phyloP scores from a whole-genome alignment of 78 protist genomes.

The Cavenderia fasciculata region DNA sequence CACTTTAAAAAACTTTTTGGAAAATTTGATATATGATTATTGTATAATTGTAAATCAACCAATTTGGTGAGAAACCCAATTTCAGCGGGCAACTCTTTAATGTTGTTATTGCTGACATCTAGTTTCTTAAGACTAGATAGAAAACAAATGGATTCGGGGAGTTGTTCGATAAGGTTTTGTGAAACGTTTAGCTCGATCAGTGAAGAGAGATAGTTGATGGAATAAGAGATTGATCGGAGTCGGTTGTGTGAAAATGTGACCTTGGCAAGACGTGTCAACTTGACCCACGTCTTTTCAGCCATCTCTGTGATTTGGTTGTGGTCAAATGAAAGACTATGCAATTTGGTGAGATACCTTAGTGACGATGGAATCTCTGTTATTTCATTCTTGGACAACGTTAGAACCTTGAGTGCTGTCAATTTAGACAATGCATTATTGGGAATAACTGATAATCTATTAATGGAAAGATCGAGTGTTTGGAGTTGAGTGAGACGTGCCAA shows the following conservation, averaged over 20 bases:
- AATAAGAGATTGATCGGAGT: constrained; percentile 2
- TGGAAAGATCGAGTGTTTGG: constrained; percentile 60
- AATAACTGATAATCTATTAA: background rate
- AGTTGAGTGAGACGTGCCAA: constrained; percentile 37
- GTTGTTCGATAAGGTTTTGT: constrained; percentile 10
- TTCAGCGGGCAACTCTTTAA: constrained; percentile 22
- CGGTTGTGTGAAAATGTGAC: constrained; percentile 46
- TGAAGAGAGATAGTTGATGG: constrained; percentile 11
- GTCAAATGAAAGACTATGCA: constrained; percentile 55
- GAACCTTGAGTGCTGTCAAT: constrained; percentile 29
- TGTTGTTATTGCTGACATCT: constrained; percentile 43
- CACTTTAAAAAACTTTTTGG: constrained; percentile 63
- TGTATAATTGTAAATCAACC: constrained; percentile 44
- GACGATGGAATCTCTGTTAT: background rate
- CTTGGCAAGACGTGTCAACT: constrained; percentile 42
- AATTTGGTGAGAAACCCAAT: constrained; percentile 44
- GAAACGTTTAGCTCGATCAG: constrained; percentile 59
- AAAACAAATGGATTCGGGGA: constrained; percentile 54
- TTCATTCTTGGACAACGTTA: constrained; percentile 17
- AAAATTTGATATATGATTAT: constrained; percentile 40
- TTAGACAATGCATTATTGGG: background rate
- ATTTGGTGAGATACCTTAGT: constrained; percentile 10
- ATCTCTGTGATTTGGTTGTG: constrained; percentile 18
- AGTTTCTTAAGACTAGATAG: constrained; percentile 26
- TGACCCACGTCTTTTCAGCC: background rate